Base-by-base conservation (phyloP, 768 basidiomycete species). In the Podaxis sp. region DNA sequence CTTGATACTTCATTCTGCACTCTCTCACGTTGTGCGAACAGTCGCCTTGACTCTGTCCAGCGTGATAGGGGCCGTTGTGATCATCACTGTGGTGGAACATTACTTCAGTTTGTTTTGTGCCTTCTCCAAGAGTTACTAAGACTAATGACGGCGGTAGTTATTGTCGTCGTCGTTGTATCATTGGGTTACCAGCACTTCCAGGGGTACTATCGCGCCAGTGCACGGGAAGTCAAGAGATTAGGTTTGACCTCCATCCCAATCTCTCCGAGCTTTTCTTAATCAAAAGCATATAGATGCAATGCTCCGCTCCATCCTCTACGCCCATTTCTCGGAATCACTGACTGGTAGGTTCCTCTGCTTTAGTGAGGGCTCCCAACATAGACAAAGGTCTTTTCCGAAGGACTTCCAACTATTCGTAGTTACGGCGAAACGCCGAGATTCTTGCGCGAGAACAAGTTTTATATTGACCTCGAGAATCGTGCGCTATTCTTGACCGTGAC, bases 251-350 rank as follows among this genome's bases (percentile, higher is more conserved):
- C 52, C 20, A 6, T 22, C 7, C 41, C 41, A 54, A 22, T 20
- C 49, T 46, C 20, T 30, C 3, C 49, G n/a, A 10, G 8, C 48
- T 49, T 24, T 17, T 50, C 28, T 37, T 12, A n/a, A 6, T 41
- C 24, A 51, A 37, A 50, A 24, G 30, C 57, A 1, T 67, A 12
- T 56, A 85, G 90, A 91, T 71, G 80, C 87, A 7, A 84, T 89
- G 76, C 78, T 93, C 4, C 87, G 91, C 40, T 90, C 88, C 2
- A 75, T 88, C 10, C 79, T 93, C 8, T 93, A 93, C 70, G 83
- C 89, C 0, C 89, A 91, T 68, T 89, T 93, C 69, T 84, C 88
- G 0, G 91, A 93, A 72, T 89, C 87, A 1, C 76, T 93, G 3
- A 86, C 86, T n/a, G 68, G 90, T 77, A 60, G 13, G 67, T 38